These are phyloP conservation scores for Solanum sitiens DNA, from an alignment of 257 asterid species.

Conservation along the genomic window DNA sequence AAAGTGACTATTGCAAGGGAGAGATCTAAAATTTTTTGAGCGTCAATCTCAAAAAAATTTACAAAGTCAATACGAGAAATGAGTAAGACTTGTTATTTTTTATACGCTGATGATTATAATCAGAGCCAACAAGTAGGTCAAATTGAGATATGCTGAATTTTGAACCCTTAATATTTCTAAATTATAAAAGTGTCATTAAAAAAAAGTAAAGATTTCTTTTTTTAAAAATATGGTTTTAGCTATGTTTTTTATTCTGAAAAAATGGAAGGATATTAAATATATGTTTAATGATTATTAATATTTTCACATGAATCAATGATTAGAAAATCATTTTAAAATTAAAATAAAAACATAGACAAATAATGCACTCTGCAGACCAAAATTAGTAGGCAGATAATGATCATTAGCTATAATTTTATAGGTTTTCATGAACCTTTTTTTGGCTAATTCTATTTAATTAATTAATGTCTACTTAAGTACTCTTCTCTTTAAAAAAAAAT, in stretches of 20 bases:
- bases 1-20: background rate
- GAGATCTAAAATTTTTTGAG: background rate
- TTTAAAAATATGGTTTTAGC: background rate
- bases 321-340: background rate
- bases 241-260: background rate
- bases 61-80: rapidly evolving
- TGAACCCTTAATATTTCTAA: background rate
- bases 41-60: background rate
- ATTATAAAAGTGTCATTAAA: background rate
- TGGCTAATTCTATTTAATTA: background rate
- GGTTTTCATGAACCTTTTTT: background rate
- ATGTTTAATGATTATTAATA: background rate
- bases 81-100: no score
- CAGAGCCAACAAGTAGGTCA: background rate
- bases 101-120: no score
- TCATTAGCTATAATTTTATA: background rate
- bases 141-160: background rate
- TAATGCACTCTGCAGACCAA: background rate
- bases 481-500: background rate
- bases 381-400: background rate
- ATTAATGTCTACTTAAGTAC: background rate
- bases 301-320: background rate
- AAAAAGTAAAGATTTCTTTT: no score
- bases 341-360: background rate
- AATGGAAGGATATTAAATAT: background rate